A percentile compares a stretch with the other conserved stretches of the same genome.
phyloP scores from a whole-genome alignment of 768 basidiomycete genomes.

The Leccinum aurantiacum region DNA sequence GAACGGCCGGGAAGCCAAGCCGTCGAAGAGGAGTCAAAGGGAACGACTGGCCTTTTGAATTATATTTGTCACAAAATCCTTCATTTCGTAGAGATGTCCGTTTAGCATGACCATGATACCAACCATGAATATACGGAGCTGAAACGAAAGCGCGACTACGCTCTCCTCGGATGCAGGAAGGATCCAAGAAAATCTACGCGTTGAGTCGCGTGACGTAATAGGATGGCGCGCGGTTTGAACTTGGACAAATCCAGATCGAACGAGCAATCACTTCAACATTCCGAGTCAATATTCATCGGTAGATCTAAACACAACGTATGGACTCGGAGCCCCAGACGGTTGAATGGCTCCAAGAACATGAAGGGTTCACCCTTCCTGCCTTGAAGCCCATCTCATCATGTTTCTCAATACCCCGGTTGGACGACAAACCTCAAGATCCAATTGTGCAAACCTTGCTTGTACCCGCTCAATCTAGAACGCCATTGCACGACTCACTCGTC shows the following conservation, averaged over 20 bases:
- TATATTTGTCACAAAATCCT: slow-evolving; percentile 30
- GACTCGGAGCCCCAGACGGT: neutral
- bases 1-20: slow-evolving; percentile 4
- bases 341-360: slow-evolving; percentile 20
- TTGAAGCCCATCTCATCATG: slow-evolving; percentile 43
- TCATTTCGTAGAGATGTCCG: slow-evolving; percentile 28
- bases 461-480: neutral
- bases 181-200: no score
- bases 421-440: slow-evolving; percentile 77
- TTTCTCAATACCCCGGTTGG: slow-evolving; percentile 65
- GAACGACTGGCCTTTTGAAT: slow-evolving; percentile 21
- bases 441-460: slow-evolving; percentile 59
- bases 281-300: neutral
- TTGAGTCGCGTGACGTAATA: no score
- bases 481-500: neutral
- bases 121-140: neutral
- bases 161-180: no score
- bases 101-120: slow-evolving; percentile 2
- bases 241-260: neutral
- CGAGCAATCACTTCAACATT: neutral
- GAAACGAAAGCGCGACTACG: neutral
- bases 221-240: no score
- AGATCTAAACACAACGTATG: slow-evolving; percentile 1
- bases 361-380: slow-evolving; percentile 17
- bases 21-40: slow-evolving; percentile 9